Base-by-base conservation (phyloP, 2,329 filamentous ascomycete genomes). In the Arthrobotrys sphaeroides region DNA sequence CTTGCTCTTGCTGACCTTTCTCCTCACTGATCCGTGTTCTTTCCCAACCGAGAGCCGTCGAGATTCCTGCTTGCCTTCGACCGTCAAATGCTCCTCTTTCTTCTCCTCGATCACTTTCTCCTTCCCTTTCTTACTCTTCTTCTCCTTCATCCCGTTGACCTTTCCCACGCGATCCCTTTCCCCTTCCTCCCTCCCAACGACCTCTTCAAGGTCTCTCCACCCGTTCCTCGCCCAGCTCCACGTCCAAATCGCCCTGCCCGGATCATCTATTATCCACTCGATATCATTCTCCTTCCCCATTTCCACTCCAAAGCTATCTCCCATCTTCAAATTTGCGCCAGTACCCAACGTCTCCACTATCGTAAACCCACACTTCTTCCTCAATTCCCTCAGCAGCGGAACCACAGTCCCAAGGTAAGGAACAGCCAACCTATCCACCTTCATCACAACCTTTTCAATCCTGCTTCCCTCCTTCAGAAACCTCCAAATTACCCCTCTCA, bases 211-310 rank as follows among this genome's bases (percentile, higher is more conserved):
- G 13, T 62, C 45, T 13, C 45, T 28, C 66, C 66, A 70, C 2
- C 53, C 59, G 4, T 40, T 28, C 16, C 12, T 16, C 26, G 24
- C 42, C 43, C 57, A 43, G 6, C 36, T 49, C 66, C 55, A 70
- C n/a, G 55, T 40, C 66, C 66, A 70, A 28, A 62, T 28, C 0
- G 51, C 24, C 24, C 16, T 36, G 22, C 22, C 6, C 16, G 55
- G 24, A 20, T 49, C 51, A 20, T 70, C 57, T 45, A 70, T 42
- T 20, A 70, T 70, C 66, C 66, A 70, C 3, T 18, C 16, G 13
- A 70, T 61, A 70, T 70, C 45, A 36, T 62, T 49, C 10, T 69
- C 43, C 18, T 10, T 38, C 20, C n/a, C 36, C 20, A 55, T 49
- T 2, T 43, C 42, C 9, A 61, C n/a, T 16, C 51, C 51, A 55